phyloP scores from a whole-genome alignment of 2,329 filamentous ascomycete species.

The Coniochaeta sp. region DNA sequence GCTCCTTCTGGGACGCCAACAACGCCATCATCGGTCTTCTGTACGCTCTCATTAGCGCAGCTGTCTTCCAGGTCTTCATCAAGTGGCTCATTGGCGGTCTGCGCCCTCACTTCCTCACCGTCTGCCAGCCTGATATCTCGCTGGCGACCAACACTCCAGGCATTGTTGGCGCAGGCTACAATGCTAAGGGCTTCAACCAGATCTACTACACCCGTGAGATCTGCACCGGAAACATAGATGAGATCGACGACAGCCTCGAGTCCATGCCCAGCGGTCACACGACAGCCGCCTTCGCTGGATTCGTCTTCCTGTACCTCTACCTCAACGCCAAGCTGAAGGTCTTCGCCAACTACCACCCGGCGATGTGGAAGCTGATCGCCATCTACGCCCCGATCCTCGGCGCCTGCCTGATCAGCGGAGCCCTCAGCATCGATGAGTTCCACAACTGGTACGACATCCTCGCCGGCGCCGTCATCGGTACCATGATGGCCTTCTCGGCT shows the following conservation, averaged over 20 bases:
- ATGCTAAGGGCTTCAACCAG: conserved; percentile 41
- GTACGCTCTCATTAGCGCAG: conserved; percentile 61
- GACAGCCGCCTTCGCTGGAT: conserved; percentile 65
- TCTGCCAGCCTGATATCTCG: conserved; percentile 56
- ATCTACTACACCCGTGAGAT: conserved; percentile 65
- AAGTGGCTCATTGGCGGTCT: conserved; percentile 70
- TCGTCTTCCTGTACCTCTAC: conserved; percentile 65
- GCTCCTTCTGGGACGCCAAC: conserved; percentile 64
- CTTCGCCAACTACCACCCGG: conserved; percentile 63
- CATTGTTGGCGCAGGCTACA: conserved; percentile 33
- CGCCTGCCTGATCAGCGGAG: conserved; percentile 60
- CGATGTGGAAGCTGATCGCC: conserved; percentile 65
- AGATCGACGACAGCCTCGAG: conserved; percentile 64
- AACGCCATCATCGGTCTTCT: conserved; percentile 64
- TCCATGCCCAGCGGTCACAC: conserved; percentile 69
- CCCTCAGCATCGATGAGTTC: conserved; percentile 64
- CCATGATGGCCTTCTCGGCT: conserved; percentile 54
- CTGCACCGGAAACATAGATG: conserved; percentile 57
- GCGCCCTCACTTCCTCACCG: conserved; percentile 64
- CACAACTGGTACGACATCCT: conserved; percentile 73
- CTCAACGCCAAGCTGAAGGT: conserved; percentile 75
- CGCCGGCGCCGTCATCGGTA: conserved; percentile 58
- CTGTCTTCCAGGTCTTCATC: conserved; percentile 69
- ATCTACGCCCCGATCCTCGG: conserved; percentile 61
- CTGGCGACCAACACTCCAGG: conserved; percentile 30